Evolutionary conservation across 192 early-diverging fungal genomes (phyloP).

Genomic region (Chytriomyces sp.): DNA sequence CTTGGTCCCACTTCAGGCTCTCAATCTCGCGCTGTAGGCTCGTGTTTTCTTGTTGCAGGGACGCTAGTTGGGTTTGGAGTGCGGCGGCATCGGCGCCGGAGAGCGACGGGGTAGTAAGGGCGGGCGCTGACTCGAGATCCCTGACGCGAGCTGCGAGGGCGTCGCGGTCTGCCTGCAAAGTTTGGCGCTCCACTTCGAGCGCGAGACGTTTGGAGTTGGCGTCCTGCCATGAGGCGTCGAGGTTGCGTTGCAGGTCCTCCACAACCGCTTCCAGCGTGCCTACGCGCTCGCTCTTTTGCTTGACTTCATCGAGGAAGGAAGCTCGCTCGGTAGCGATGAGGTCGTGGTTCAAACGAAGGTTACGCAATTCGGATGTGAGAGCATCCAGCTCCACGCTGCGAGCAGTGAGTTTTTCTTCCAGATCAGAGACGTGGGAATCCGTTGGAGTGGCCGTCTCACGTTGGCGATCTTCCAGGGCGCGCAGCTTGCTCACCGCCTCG

Average conservation of each 20-base stretch:
- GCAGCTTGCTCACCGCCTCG: background rate
- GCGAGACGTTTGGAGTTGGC: background rate
- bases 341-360: background rate
- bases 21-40: background rate
- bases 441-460: background rate
- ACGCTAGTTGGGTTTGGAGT: background rate
- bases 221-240: background rate
- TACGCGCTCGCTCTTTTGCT: background rate
- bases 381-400: background rate
- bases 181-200: background rate
- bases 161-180: background rate
- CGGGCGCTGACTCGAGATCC: background rate
- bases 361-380: background rate
- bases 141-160: background rate
- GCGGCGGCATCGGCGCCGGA: too few species aligned
- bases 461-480: background rate
- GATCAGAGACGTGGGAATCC: background rate
- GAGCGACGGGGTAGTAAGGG: too few species aligned
- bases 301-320: background rate
- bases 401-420: background rate
- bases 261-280: background rate
- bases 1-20: conserved; percentile 10
- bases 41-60: background rate
- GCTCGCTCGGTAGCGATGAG: background rate
- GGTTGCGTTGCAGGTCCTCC: background rate